Base-by-base conservation (phyloP, 2,329 filamentous ascomycete genomes). In the Aspergillus sp. region DNA sequence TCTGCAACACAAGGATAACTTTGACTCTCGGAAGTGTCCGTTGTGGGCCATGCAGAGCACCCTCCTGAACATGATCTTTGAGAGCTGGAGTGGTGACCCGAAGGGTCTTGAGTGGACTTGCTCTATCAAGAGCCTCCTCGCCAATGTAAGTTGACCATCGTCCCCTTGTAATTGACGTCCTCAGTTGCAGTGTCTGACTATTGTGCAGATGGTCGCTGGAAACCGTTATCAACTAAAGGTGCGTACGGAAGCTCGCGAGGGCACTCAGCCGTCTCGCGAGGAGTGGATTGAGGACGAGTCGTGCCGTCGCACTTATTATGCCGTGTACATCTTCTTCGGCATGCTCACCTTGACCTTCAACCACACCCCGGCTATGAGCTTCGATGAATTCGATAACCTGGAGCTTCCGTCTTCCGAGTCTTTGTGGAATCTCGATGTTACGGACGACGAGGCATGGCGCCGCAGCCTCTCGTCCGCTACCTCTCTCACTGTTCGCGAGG, bases 1-100 rank as follows among this genome's bases (percentile, higher is more conserved):
- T 72, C 74, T 99, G 57, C 91, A 96, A 74, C 95, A 96, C 77
- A 96, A 96, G 79, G 92, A 96, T 72, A 96, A 95, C 74, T 97
- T 97, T 73, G 96, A 93, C 78, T 97, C 94, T 8, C 86, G 93
- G 63, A 97, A 96, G 72, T 97, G 93, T 65, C 94, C 94, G 3
- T 76, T 99, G 13, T 97, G 94, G 93, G 94, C 93, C 45, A 97
- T 97, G 90, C 94, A 99, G 71, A 90, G 90, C 70, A 95, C 92
- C 3, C 78, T 99, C 49, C 79, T 99, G 53, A 99, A 99, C 79
- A 97, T 97, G 94, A 87, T 96, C 60, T 97, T 99, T 71, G 91
- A 94, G 50, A 97, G 92, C 79, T 99, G 94, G 94, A 97, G 94
- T 71, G 94, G 94, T 65, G 94, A 97, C 67, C 88, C 94, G 33